Evolutionary conservation across 768 basidiomycete species (phyloP).

Genomic region (Tephrocybe sp.): DNA sequence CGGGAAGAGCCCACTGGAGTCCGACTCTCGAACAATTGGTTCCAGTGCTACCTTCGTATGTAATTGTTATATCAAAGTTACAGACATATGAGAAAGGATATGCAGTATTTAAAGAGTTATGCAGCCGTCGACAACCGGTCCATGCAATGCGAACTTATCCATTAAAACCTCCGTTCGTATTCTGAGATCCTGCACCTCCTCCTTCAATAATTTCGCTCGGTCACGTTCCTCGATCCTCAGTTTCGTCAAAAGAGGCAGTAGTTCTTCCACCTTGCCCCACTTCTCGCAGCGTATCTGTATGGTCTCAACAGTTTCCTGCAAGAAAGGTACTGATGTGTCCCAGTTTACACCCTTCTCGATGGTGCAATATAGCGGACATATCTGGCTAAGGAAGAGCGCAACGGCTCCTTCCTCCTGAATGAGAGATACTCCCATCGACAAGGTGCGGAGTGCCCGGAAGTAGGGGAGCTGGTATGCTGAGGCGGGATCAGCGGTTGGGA

Average conservation of each 20-base stretch:
- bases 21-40: no score
- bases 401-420: slow-evolving; percentile 41
- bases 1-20: no score
- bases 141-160: slow-evolving; percentile 24
- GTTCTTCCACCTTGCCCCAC: slow-evolving; percentile 41
- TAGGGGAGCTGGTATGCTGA: slow-evolving; percentile 19
- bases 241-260: slow-evolving; percentile 50
- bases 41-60: no score
- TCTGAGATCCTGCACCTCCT: slow-evolving; percentile 51
- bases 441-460: slow-evolving; percentile 31
- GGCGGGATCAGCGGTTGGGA: slow-evolving; percentile 15
- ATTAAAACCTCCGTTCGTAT: slow-evolving; percentile 43
- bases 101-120: neutral
- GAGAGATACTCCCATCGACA: slow-evolving; percentile 53
- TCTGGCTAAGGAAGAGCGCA: slow-evolving; percentile 52
- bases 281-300: slow-evolving; percentile 23
- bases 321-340: slow-evolving; percentile 25
- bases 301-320: slow-evolving; percentile 10
- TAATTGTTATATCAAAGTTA: neutral
- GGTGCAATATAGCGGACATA: slow-evolving; percentile 44
- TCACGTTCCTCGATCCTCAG: slow-evolving; percentile 41
- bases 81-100: neutral
- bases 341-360: slow-evolving; percentile 52
- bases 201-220: slow-evolving; percentile 32
- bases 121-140: slow-evolving; percentile 7